Percentiles rank a stretch among this genome's conserved stretches.
Evolutionary conservation across 148 eudicot species (phyloP).

Genomic region (Cornus controversa): DNA sequence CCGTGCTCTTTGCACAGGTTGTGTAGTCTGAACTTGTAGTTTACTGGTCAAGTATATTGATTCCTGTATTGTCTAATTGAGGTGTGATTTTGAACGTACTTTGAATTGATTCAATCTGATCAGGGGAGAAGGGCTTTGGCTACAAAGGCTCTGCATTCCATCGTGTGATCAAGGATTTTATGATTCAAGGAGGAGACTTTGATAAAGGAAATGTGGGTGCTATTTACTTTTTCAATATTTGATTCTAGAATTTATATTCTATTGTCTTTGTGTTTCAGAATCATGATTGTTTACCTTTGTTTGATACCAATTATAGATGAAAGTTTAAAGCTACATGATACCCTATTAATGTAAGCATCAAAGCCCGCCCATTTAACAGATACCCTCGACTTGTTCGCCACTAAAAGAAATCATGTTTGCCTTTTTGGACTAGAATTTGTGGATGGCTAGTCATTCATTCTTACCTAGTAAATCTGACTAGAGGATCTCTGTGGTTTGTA

Average conservation of each 20-base stretch:
- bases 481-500: neutral
- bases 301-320: neutral
- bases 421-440: neutral
- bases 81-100: neutral
- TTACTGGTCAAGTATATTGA: neutral
- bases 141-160: conserved; percentile 86
- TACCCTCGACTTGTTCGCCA: neutral
- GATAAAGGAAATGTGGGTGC: conserved; percentile 90
- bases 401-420: neutral
- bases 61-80: neutral
- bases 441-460: neutral
- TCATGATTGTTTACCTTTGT: neutral
- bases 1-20: conserved; percentile 98
- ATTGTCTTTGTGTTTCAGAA: neutral
- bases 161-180: conserved; percentile 94
- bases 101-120: conserved; percentile 14
- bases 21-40: neutral
- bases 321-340: neutral
- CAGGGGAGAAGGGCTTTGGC: conserved; percentile 97
- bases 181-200: conserved; percentile 99
- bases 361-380: neutral
- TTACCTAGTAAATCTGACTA: neutral
- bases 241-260: neutral
- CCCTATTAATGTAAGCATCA: neutral
- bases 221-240: neutral